phyloP scores from a whole-genome alignment of 768 basidiomycete genomes.

The Clathrus columnatus region DNA sequence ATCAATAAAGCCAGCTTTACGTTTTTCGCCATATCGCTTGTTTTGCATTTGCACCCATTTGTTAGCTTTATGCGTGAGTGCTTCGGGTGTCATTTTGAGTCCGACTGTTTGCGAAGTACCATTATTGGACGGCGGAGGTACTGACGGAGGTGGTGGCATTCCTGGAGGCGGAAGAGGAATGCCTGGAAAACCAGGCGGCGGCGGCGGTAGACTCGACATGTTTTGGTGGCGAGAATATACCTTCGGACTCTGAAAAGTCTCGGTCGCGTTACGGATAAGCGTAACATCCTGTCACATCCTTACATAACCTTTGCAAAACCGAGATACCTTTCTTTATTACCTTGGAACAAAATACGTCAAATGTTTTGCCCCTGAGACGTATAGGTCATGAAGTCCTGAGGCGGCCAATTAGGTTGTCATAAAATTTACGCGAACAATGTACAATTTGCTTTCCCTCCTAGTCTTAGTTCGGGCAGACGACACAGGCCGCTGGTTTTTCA shows the following conservation, averaged over 20 bases:
- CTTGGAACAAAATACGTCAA: too few species aligned
- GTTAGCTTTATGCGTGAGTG: conserved; percentile 84
- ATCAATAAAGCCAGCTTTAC: conserved; percentile 82
- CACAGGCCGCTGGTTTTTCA: too few species aligned
- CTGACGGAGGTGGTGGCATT: conserved; percentile 25
- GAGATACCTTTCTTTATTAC: too few species aligned
- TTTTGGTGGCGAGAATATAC: neutral
- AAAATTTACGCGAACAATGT: too few species aligned
- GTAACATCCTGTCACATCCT: neutral
- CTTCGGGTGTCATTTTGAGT: conserved; percentile 46
- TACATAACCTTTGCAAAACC: neutral
- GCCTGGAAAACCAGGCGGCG: conserved; percentile 25
- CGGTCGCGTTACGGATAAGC: neutral
- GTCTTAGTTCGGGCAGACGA: too few species aligned
- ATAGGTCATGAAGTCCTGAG: too few species aligned
- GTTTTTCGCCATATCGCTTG: conserved; percentile 86
- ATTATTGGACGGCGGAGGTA: conserved; percentile 16
- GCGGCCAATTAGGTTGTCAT: too few species aligned
- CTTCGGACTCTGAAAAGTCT: conserved; percentile 5
- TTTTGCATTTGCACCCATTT: conserved; percentile 95
- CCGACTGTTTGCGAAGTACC: neutral
- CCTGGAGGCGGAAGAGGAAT: conserved; percentile 22
- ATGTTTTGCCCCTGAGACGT: too few species aligned
- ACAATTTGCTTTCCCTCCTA: too few species aligned
- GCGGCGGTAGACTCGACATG: conserved; percentile 18